phyloP scores from a whole-genome alignment of 306 rosid genomes.

The Begonia fuchsioides region DNA sequence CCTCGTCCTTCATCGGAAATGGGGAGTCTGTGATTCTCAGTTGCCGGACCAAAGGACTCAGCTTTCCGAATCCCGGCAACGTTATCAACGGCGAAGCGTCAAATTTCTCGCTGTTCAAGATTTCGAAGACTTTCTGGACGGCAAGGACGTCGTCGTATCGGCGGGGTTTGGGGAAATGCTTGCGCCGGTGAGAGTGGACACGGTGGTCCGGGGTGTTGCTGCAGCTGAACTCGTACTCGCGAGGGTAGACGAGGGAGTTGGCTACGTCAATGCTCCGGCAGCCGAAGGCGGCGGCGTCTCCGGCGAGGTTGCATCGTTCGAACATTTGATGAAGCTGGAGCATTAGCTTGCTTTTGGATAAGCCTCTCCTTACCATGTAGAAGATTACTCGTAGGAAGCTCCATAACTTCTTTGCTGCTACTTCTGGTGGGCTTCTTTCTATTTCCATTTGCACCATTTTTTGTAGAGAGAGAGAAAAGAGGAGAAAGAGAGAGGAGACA shows the following conservation, averaged over 20 bases:
- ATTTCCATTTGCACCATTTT: conserved; percentile 34
- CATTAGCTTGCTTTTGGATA: conserved; percentile 46
- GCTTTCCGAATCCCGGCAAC: conserved; percentile 57
- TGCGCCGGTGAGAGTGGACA: conserved; percentile 19
- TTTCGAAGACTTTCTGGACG: conserved; percentile 51
- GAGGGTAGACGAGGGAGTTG: conserved; percentile 36
- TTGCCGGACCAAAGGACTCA: conserved; percentile 48
- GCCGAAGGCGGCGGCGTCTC: conserved; percentile 28
- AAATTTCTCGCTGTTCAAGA: conserved; percentile 20
- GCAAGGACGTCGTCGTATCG: conserved; percentile 36
- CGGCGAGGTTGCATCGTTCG: conserved; percentile 61
- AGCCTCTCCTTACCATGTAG: conserved; percentile 49
- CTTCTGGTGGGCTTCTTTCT: conserved; percentile 25
- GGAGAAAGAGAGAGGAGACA: too few species aligned
- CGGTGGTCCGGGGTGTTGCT: conserved; percentile 63
- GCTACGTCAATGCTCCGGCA: conserved; percentile 33
- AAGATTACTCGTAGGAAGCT: conserved; percentile 37
- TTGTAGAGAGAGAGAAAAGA: background rate
- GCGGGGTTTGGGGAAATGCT: conserved; percentile 17
- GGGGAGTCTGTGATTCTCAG: conserved; percentile 50
- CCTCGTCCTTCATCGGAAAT: conserved; percentile 41
- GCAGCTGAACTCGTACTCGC: conserved; percentile 92
- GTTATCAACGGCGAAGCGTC: conserved; percentile 55
- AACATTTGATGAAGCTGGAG: conserved; percentile 36
- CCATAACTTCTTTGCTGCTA: conserved; percentile 53